Conservation (phyloP, 2,329 filamentous ascomycete species). For the Tolypocladium pustulatum region DNA sequence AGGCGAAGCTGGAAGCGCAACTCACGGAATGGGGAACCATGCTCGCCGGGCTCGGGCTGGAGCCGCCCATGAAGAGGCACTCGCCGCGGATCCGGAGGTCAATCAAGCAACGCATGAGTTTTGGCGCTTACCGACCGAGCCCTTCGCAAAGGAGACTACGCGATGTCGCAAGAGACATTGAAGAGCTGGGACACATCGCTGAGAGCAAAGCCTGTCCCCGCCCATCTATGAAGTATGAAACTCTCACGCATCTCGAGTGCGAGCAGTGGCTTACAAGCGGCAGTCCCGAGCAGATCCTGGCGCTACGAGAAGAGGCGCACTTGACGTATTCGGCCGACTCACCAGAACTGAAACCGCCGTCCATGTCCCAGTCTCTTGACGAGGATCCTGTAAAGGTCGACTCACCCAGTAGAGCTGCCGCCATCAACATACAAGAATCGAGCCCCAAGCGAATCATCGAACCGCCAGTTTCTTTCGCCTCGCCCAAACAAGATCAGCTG, state of each 20-base stretch:
- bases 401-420: slow-evolving; percentile 25
- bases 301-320: slow-evolving; percentile 38
- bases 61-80: slow-evolving; percentile 43
- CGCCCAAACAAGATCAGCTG: slow-evolving; percentile 14
- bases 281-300: slow-evolving; percentile 53
- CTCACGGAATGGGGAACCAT: slow-evolving; percentile 59
- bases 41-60: slow-evolving; percentile 53
- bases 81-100: slow-evolving; percentile 29
- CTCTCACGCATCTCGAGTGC: neutral
- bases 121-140: slow-evolving; percentile 28
- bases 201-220: slow-evolving; percentile 61
- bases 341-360: slow-evolving; percentile 57
- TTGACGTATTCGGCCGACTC: slow-evolving; percentile 41
- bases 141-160: slow-evolving; percentile 46
- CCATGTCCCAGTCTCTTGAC: slow-evolving; percentile 48
- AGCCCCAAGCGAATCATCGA: slow-evolving; percentile 16
- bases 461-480: slow-evolving; percentile 19
- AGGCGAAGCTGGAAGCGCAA: slow-evolving; percentile 60
- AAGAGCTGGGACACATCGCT: slow-evolving; percentile 44
- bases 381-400: slow-evolving; percentile 44
- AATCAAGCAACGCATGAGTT: slow-evolving; percentile 29
- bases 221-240: slow-evolving; percentile 54
- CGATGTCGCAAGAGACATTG: slow-evolving; percentile 44
- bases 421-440: slow-evolving; percentile 4
- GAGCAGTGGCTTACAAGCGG: slow-evolving; percentile 16